phyloP scores from a whole-genome alignment of 257 asterid species.

The Solanum bukasovii region DNA sequence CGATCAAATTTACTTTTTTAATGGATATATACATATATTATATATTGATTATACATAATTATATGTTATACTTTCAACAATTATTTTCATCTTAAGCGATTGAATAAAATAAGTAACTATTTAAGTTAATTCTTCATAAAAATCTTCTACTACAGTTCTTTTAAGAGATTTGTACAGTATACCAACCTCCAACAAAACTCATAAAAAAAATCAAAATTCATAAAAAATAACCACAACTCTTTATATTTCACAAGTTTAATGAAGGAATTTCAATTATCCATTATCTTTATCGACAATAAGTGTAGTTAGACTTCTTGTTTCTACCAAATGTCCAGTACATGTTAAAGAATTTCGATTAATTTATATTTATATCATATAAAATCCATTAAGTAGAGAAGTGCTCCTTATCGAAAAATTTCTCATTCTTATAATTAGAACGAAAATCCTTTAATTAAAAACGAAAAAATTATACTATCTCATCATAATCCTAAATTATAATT shows the following conservation, averaged over 20 bases:
- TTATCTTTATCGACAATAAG: not conserved
- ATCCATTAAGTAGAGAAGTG: not conserved
- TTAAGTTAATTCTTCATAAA: not conserved
- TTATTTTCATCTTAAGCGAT: not conserved
- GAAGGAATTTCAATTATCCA: not conserved
- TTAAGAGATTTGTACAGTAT: not conserved
- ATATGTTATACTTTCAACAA: no score
- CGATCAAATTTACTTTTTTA: no score
- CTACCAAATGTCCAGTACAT: not conserved
- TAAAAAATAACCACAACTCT: not conserved
- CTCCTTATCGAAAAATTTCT: no score
- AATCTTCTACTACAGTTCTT: not conserved
- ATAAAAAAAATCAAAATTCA: not conserved
- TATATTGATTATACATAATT: no score
- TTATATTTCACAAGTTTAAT: no score
- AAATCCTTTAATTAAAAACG: no score
- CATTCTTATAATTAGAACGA: no score
- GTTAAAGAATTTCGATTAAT: fast-evolving
- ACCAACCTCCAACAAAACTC: not conserved
- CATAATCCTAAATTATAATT: not conserved
- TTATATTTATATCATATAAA: not conserved
- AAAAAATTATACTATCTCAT: not conserved
- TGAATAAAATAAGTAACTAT: not conserved
- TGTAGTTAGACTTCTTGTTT: not conserved
- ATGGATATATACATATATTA: no score